Base-by-base conservation (phyloP, 805 yeast species). In the Metschnikowia lachancei region DNA sequence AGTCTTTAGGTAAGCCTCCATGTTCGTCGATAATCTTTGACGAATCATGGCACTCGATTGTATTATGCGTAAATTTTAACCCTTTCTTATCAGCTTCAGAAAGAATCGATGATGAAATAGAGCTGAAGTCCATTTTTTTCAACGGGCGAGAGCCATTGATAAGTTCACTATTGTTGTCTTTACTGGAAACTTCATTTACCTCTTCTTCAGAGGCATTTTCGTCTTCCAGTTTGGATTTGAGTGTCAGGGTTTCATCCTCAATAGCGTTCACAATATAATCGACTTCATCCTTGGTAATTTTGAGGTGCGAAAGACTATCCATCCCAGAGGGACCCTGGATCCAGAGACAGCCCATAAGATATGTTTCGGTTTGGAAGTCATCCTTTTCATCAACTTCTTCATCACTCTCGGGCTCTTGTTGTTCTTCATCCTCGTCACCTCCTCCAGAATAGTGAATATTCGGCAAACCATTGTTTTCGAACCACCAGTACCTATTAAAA, bases 401-500 rank as follows among this genome's bases (percentile, higher is more conserved):
- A 8, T 59, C 63, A 20, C 59, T 59, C 13, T 59, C 68, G 0
- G 67, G 74, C 1, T 70, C 71, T 1, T 71, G 76, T 2, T 67
- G 69, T 11, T 72, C 75, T 26, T 54, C 58, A 1, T 70, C 79
- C 3, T 64, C 78, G 0, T 61, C 76, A 11, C 69, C 70, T 14
- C 41, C 56, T 2, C 56, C 51, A 14, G 53, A 43, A 29, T 49
- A 55, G 42, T 69, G 72, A 32, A 74, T 57, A 7, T 73, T 72
- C 3, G 90, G 88, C 39, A 89, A 71, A 0, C 98, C 99, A 59
- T 85, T 85, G 52, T 76, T 75, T 59, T 92, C 98, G 60, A 90
- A 82, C 96, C 96, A 94, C 95, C 96, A 94, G 63, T 92, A 94
- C 53, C 91, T 74, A 67, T 94, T 94, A 63, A 74, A 90, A 48